These are phyloP conservation scores for Helotiales sp. DNA, from an alignment of 2,329 filamentous ascomycete species.

Conservation along the genomic window DNA sequence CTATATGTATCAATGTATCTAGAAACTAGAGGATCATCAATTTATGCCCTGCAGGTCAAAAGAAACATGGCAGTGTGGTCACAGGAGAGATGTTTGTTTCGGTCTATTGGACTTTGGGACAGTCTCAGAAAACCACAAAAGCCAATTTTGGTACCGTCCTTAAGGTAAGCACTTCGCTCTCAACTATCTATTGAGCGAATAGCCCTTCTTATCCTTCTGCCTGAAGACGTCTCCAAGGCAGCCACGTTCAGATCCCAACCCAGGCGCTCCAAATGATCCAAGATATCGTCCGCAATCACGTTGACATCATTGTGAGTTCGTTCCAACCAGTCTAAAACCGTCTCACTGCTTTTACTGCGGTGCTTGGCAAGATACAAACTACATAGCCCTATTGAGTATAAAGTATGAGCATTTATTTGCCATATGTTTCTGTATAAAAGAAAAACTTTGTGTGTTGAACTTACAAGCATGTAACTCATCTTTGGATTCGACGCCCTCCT, in stretches of 20 bases:
- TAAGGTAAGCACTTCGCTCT: no score
- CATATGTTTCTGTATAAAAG: no score
- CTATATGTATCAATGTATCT: background rate
- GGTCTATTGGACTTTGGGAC: no score
- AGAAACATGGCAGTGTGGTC: no score
- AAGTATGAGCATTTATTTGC: background rate
- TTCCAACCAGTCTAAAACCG: conserved; percentile 9
- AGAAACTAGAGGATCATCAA: background rate
- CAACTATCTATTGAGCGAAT: no score
- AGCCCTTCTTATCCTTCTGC: conserved; percentile 29
- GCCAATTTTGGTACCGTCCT: no score
- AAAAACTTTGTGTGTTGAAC: no score
- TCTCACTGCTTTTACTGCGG: background rate
- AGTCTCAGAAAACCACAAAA: no score
- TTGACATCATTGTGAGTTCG: background rate
- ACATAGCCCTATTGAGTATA: background rate
- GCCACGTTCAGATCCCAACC: conserved; percentile 68
- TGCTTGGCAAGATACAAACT: background rate
- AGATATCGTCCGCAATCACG: background rate
- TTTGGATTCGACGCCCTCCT: conserved; percentile 50
- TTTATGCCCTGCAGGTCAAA: no score
- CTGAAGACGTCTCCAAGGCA: conserved; percentile 66
- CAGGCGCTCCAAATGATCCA: conserved; percentile 40
- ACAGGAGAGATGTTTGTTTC: no score
- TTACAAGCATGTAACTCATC: conserved; percentile 62